Percentiles rank a stretch among this genome's conserved stretches.
Conservation (phyloP, 2,329 filamentous ascomycete genomes). For the Colletotrichum sidae region DNA sequence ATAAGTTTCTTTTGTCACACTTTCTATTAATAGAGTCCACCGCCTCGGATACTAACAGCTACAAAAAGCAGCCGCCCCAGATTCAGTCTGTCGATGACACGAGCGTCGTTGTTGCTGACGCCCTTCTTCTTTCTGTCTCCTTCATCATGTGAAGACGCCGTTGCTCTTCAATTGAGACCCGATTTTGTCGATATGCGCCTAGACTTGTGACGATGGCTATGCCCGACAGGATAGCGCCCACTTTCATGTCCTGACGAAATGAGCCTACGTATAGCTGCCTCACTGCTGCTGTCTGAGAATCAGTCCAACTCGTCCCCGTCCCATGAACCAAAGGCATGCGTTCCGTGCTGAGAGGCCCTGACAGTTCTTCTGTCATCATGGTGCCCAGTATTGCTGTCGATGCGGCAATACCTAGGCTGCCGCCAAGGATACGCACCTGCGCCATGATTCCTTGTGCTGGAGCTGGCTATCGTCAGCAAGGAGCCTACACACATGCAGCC, state of each 20-base stretch:
- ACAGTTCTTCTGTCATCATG: conserved; percentile 45
- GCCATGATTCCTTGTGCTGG: conserved; percentile 65
- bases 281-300: conserved; percentile 46
- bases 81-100: conserved; percentile 29
- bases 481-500: not conserved
- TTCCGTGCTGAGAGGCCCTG: conserved; percentile 42
- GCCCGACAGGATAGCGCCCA: conserved; percentile 55
- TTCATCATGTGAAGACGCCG: conserved; percentile 26
- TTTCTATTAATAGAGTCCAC: no score
- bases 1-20: no score
- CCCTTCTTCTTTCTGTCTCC: conserved; percentile 29
- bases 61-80: no score
- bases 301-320: conserved; percentile 40
- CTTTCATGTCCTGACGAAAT: conserved; percentile 59
- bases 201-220: conserved; percentile 53
- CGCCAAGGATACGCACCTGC: conserved; percentile 63
- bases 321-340: conserved; percentile 45
- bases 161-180: conserved; percentile 44
- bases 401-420: conserved; percentile 65
- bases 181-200: conserved; percentile 51
- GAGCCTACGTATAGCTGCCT: conserved; percentile 56
- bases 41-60: no score
- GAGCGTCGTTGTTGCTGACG: conserved; percentile 30
- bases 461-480: conserved; percentile 48
- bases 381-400: conserved; percentile 59